Base-by-base conservation (phyloP, 805 yeast species). In the Zygosaccharomyces gambellarensis region DNA sequence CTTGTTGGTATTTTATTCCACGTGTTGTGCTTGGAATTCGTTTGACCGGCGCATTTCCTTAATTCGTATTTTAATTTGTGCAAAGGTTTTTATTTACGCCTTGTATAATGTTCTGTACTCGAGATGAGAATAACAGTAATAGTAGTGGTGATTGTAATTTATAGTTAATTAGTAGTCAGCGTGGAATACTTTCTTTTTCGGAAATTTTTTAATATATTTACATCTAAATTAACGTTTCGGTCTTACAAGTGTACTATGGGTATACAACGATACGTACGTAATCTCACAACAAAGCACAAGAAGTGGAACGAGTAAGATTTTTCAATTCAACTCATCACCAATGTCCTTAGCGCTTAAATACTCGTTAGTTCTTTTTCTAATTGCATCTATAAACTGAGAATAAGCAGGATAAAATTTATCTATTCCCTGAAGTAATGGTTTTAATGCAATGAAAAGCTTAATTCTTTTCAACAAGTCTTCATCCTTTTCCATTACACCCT, bases 401-500 rank as follows among this genome's bases (percentile, higher is more conserved):
- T 80, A 85, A 1, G 69, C 60, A 0, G 77, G 69, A 46, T 77
- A 71, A 60, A 82, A 85, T 27, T 72, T 71, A 2, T 74, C 66
- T 42, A 84, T 61, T 17, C 75, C 77, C 54, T 74, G 73, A 58
- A 85, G 83, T 14, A 82, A 64, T 0, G 83, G 82, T 42, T 71
- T 65, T 45, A 83, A 57, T 4, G 71, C 72, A 21, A 72, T 68
- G 62, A 85, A 68, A 27, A 74, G 71, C 32, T 78, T 74, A 17
- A 80, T 69, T 45, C 76, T 76, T 7, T 65, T 63, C 12, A 75
- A 45, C 3, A 79, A 54, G 5, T 70, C 75, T 9, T 58, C 53
- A 46, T 71, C 71, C 17, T 62, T 61, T 17, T 59, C 64, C 19
- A 45, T 43, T 17, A 47, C 11, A 17, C 46, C 44, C 36, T 60